Percentiles rank a stretch among this genome's conserved stretches.
These are phyloP conservation scores for Acer saccharum DNA, from an alignment of 345 rosid species.

Conservation along the genomic window DNA sequence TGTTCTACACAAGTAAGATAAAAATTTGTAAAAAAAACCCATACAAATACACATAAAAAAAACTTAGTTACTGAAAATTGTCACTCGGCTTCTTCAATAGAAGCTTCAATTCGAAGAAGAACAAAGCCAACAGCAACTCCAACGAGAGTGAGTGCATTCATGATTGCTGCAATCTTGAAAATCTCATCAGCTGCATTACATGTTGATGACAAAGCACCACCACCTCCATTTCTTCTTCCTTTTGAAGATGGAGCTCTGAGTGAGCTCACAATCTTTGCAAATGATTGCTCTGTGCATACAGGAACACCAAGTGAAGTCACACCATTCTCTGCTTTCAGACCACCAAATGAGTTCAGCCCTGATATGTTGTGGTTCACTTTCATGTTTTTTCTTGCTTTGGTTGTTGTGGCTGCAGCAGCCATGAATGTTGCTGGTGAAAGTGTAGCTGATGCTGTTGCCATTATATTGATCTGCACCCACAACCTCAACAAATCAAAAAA, in stretches of 20 bases:
- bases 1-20: slow-evolving; percentile 7
- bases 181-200: slow-evolving; percentile 45
- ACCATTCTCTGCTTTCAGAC: slow-evolving; percentile 50
- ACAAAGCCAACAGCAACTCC: slow-evolving; percentile 58
- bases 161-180: slow-evolving; percentile 53
- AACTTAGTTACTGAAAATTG: not conserved
- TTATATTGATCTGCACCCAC: slow-evolving; percentile 23
- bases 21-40: not conserved
- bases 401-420: slow-evolving; percentile 24
- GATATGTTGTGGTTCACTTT: slow-evolving; percentile 31
- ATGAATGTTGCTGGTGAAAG: slow-evolving; percentile 29
- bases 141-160: slow-evolving; percentile 50
- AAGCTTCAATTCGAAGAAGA: slow-evolving; percentile 50
- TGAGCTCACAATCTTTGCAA: slow-evolving; percentile 52
- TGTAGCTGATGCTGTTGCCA: slow-evolving; percentile 38
- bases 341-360: slow-evolving; percentile 48
- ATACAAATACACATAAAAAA: not conserved
- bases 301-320: slow-evolving; percentile 43
- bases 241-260: slow-evolving; percentile 30
- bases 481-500: not conserved
- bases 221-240: slow-evolving; percentile 29
- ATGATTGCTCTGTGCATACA: slow-evolving; percentile 31
- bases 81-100: slow-evolving; percentile 43
- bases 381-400: slow-evolving; percentile 17
- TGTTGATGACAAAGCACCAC: slow-evolving; percentile 42